Percentiles rank a stretch among this genome's conserved stretches.
phyloP scores from a whole-genome alignment of 2,329 filamentous ascomycete species.

The Calonectria pseudoreteaudii region DNA sequence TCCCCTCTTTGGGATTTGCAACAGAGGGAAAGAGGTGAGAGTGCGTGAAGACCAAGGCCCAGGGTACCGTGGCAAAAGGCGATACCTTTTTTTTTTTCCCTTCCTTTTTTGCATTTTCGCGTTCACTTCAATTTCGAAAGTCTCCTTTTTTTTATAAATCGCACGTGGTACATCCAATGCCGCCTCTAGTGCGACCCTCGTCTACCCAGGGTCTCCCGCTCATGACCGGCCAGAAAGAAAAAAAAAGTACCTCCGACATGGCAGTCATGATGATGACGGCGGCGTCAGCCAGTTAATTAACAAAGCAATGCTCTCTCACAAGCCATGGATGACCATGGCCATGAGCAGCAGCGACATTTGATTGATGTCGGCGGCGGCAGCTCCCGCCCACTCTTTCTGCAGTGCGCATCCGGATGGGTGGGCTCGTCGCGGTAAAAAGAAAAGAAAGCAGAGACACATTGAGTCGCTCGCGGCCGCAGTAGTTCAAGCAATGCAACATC shows the following conservation, averaged over 20 bases:
- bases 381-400: constrained; percentile 9
- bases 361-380: constrained; percentile 10
- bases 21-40: neutral
- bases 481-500: constrained; percentile 15
- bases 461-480: neutral
- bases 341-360: no score
- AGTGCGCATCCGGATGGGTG: neutral
- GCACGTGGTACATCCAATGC: constrained; percentile 7
- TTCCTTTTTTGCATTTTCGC: neutral
- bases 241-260: neutral
- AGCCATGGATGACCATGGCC: neutral
- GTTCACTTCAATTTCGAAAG: constrained; percentile 8
- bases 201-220: neutral
- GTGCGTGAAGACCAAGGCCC: neutral
- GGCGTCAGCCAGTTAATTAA: neutral
- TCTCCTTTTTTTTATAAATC: neutral
- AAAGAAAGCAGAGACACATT: neutral
- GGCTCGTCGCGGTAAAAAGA: constrained; percentile 8
- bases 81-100: constrained; percentile 4
- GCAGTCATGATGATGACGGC: neutral
- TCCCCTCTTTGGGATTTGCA: neutral
- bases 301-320: neutral
- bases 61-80: neutral
- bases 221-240: neutral
- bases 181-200: neutral